A percentile compares a stretch with the other conserved stretches of the same genome.
phyloP scores from a whole-genome alignment of 768 basidiomycete genomes.

The Amanita polypyramis region DNA sequence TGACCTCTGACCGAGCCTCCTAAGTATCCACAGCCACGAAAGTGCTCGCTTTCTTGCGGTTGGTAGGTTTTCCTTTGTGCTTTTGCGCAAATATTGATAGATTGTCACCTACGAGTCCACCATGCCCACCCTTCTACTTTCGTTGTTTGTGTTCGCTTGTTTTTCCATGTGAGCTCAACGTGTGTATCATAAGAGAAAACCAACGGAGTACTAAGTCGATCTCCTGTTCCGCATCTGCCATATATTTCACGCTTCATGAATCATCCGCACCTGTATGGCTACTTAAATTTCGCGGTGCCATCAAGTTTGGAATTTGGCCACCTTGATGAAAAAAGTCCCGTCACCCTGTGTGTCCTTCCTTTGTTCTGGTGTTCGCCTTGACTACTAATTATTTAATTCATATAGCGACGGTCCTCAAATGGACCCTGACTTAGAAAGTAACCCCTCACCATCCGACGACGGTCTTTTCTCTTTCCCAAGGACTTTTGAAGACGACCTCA shows the following conservation, averaged over 20 bases:
- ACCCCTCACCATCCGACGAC: neutral
- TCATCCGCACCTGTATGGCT: too few species aligned
- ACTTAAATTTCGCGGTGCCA: neutral
- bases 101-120: neutral
- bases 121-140: neutral
- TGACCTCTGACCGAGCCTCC: too few species aligned
- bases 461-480: neutral
- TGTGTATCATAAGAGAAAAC: neutral
- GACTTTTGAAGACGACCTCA: neutral
- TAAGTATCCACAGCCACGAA: too few species aligned
- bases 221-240: neutral
- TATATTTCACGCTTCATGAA: too few species aligned
- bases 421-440: neutral
- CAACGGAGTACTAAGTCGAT: neutral
- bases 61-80: neutral
- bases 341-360: neutral
- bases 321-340: neutral
- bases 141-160: slow-evolving; percentile 1
- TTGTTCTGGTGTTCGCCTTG: neutral
- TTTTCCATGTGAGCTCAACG: neutral
- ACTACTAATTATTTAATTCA: too few species aligned
- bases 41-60: neutral
- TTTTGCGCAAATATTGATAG: neutral
- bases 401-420: neutral
- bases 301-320: neutral